Base-by-base conservation (phyloP, 441 rosid genomes). In the Arabidopsis hybrid region DNA sequence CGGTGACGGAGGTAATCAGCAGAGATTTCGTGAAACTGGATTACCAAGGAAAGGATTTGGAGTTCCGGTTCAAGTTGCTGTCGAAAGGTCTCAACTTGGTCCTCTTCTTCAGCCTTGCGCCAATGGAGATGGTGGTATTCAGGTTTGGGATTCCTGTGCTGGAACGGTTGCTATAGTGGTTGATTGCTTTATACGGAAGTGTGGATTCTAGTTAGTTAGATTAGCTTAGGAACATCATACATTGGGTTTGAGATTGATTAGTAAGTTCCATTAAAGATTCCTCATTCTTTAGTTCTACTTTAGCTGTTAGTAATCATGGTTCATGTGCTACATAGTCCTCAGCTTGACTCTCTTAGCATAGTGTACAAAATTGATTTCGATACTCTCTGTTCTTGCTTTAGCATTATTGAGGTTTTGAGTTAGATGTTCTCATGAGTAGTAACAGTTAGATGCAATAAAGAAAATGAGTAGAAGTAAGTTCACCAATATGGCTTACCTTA, bases 91-190 rank as follows among this genome's bases (percentile, higher is more conserved):
- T 32, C 80, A 80, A 1, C 79, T 52, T 16, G 87, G 78, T 13
- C 92, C 92, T 9, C 55, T 92, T 56, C 78, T 92, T 65, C 68
- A 85, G 34, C 89, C 88, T 31, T 88, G 82, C 55, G 42, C 62
- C 52, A 67, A 88, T 65, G 88, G 88, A 51, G 89, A 88, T n/a
- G 97, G 92, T 74, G 97, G 95, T 80, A 83, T 91, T 49, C 97
- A 91, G 95, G 97, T 91, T 62, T 61, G 0, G 5, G 0, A 1
- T 60, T 7, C 13, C 6, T 0, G 12, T 69, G 32, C 34, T 32
- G 0, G 4, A 69, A 45, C 38, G n/a, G 5, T 61, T 61, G 38
- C 4, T 32, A 2, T 4, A 62, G 32, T 64, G 8, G 17, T 43
- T 43, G 49, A 43, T 49, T 47, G 43, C 11, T 49, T 16, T 16